These are phyloP conservation scores for Tritrichomonas foetus DNA, from an alignment of 208 protist genomes.

Conservation along the genomic window DNA sequence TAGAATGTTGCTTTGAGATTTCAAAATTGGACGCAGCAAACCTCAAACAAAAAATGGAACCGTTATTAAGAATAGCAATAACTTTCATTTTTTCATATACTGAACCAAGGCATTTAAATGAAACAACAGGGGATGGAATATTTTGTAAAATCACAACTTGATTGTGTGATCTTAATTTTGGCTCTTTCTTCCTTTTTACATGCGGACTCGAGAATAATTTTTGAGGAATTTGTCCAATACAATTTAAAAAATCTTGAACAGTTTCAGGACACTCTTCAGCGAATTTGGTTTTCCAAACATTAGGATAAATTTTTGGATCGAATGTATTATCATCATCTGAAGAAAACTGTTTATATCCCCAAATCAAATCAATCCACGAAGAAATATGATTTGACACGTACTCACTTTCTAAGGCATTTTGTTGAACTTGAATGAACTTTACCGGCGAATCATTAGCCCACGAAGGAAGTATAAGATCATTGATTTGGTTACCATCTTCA, in stretches of 20 bases:
- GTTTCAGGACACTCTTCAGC: neutral
- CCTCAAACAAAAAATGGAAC: neutral
- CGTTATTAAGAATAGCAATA: neutral
- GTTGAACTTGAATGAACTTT: neutral
- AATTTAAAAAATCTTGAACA: neutral
- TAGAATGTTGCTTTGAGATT: neutral
- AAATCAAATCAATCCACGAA: neutral
- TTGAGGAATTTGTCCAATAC: conserved; percentile 3
- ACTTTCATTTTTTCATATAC: neutral
- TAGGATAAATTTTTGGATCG: neutral
- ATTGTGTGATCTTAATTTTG: no score
- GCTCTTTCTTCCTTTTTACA: neutral
- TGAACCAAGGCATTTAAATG: neutral
- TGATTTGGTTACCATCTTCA: neutral
- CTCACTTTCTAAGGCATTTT: conserved; percentile 5
- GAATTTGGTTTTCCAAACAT: neutral
- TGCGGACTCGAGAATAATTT: neutral
- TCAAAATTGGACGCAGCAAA: neutral
- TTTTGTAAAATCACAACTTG: neutral
- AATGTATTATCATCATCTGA: neutral
- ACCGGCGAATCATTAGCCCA: neutral
- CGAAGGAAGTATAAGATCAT: neutral
- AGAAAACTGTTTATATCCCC: neutral
- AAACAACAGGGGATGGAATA: neutral
- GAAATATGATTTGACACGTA: neutral